Evolutionary conservation across 352 stramenopile genomes (phyloP).

Genomic region (Pythium folliculosum): DNA sequence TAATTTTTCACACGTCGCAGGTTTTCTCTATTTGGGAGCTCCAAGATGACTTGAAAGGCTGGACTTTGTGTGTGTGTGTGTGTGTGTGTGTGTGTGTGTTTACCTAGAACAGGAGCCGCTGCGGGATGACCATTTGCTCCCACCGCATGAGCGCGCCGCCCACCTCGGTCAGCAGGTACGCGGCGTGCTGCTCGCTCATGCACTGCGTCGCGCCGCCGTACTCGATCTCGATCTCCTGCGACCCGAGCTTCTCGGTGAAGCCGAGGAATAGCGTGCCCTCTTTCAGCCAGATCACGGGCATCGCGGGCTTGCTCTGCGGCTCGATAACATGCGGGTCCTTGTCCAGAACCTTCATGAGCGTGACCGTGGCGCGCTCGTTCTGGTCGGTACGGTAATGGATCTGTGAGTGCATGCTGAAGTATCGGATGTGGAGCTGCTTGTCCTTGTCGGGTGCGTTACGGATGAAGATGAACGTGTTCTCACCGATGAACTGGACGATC

Average conservation of each 20-base stretch:
- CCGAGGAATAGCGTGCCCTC: slow-evolving; percentile 25
- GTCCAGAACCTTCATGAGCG: slow-evolving; percentile 32
- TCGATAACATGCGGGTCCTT: slow-evolving; percentile 27
- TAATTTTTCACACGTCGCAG: slow-evolving; percentile 14
- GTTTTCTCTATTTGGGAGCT: background rate
- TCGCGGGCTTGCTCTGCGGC: slow-evolving; percentile 1
- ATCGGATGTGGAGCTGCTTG: slow-evolving; percentile 24
- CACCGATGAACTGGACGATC: slow-evolving; percentile 24
- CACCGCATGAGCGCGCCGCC: slow-evolving; percentile 30
- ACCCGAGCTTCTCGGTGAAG: slow-evolving; percentile 27
- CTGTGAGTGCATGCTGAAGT: slow-evolving; percentile 33
- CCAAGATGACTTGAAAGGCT: background rate
- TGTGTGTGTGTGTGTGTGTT: background rate
- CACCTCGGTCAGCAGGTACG: slow-evolving; percentile 28
- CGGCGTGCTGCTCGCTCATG: slow-evolving; percentile 27
- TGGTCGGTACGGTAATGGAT: slow-evolving; percentile 23
- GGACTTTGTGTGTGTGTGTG: background rate
- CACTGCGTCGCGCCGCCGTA: slow-evolving; percentile 26
- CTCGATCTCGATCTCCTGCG: slow-evolving; percentile 32
- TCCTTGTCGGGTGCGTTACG: slow-evolving; percentile 29
- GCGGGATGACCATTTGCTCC: slow-evolving; percentile 30
- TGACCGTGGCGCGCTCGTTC: slow-evolving; percentile 23
- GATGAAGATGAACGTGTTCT: slow-evolving; percentile 29
- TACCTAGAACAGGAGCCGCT: slow-evolving; percentile 18
- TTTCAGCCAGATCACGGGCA: slow-evolving; percentile 30